Percentiles rank a stretch among this genome's conserved stretches.
Conservation (phyloP, 805 yeast genomes). For the Tetrapisispora phaffii region DNA sequence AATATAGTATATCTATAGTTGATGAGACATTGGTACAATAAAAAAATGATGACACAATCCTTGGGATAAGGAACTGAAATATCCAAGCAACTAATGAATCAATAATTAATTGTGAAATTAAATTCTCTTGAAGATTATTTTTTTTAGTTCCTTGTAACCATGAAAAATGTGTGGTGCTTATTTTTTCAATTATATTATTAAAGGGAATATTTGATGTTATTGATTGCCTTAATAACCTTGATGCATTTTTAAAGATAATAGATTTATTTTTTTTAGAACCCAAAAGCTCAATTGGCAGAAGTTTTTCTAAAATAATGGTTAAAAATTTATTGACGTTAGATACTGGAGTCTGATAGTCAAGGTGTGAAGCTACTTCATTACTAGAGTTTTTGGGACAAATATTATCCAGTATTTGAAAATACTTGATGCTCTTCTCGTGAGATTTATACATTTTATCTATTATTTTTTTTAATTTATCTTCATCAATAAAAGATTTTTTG, state of each 20-base stretch:
- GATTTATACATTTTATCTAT: slow-evolving; percentile 20
- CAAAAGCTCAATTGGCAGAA: slow-evolving; percentile 43
- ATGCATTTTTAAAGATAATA: slow-evolving; percentile 30
- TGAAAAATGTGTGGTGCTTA: slow-evolving; percentile 33
- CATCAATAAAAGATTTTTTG: slow-evolving; percentile 14
- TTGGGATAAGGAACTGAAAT: slow-evolving; percentile 36
- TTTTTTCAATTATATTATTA: slow-evolving; percentile 24
- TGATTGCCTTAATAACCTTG: slow-evolving; percentile 31
- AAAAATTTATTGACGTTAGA: slow-evolving; percentile 35
- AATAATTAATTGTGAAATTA: slow-evolving; percentile 31
- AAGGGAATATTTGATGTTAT: slow-evolving; percentile 31
- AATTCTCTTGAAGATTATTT: slow-evolving; percentile 36
- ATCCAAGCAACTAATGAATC: slow-evolving; percentile 49
- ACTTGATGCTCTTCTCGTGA: slow-evolving; percentile 28
- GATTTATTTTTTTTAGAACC: slow-evolving; percentile 46
- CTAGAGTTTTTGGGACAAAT: slow-evolving; percentile 23
- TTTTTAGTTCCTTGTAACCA: slow-evolving; percentile 42
- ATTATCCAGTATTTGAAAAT: slow-evolving; percentile 31
- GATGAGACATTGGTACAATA: slow-evolving; percentile 54
- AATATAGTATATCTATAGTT: slow-evolving; percentile 35
- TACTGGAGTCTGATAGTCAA: slow-evolving; percentile 28
- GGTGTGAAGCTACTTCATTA: slow-evolving; percentile 14
- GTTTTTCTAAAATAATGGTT: slow-evolving; percentile 34
- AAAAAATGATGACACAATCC: slow-evolving; percentile 45
- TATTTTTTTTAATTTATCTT: slow-evolving; percentile 5